Percentiles rank a stretch among this genome's conserved stretches.
phyloP scores from a whole-genome alignment of 257 asterid species.

The Solanum chilense region DNA sequence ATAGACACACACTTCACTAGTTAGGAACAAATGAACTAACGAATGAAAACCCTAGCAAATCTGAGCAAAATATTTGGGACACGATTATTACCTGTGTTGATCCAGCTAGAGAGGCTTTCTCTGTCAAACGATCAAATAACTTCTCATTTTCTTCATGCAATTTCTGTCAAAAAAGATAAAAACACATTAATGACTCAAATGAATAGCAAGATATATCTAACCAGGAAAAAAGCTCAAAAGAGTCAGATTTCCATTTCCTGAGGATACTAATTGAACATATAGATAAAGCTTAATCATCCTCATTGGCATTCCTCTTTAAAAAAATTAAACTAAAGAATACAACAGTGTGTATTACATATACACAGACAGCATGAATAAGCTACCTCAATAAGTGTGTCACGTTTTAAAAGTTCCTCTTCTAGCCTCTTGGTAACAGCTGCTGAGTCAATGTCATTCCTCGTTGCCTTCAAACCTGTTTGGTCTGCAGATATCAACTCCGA shows the following conservation, averaged over 20 bases:
- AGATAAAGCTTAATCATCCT: background rate
- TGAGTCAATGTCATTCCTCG: slow-evolving; percentile 56
- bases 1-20: background rate
- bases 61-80: background rate
- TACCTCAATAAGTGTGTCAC: slow-evolving; percentile 98
- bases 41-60: background rate
- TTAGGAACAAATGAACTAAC: background rate
- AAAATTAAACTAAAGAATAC: background rate
- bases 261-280: background rate
- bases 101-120: slow-evolving; percentile 68
- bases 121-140: slow-evolving; percentile 88
- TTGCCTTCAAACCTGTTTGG: slow-evolving; percentile 25
- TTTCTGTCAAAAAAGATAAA: slow-evolving; percentile 39
- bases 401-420: slow-evolving; percentile 91
- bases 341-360: background rate
- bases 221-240: background rate
- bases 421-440: slow-evolving; percentile 77
- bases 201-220: background rate
- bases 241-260: background rate
- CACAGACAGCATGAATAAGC: background rate
- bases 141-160: slow-evolving; percentile 98
- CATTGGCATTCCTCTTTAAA: background rate
- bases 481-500: slow-evolving; percentile 35
- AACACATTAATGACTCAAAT: background rate
- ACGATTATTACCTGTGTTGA: slow-evolving; percentile 58